Percentiles rank a stretch among this genome's conserved stretches.
These are phyloP conservation scores for Malus hybrid DNA, from an alignment of 331 rosid species.

Conservation along the genomic window DNA sequence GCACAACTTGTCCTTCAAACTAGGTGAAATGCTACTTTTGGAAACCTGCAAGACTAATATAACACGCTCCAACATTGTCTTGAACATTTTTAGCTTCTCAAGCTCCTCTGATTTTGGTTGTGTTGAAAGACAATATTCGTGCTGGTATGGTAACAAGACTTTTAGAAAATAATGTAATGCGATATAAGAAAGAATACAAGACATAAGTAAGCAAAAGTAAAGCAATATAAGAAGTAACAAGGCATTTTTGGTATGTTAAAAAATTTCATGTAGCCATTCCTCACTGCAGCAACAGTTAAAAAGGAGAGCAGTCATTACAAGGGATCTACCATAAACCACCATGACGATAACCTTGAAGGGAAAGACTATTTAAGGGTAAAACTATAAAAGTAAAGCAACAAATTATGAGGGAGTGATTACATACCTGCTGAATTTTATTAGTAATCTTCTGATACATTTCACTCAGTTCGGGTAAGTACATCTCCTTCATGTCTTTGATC, in stretches of 20 bases:
- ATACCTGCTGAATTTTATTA: conserved; percentile 58
- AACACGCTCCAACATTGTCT: conserved; percentile 44
- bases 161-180: too few species aligned
- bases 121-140: conserved; percentile 49
- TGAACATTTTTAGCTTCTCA: conserved; percentile 47
- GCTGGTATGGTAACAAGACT: conserved; percentile 25
- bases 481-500: conserved; percentile 69
- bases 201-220: conserved; percentile 2
- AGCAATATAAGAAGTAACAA: not conserved
- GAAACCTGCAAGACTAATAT: conserved; percentile 42
- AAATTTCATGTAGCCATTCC: not conserved
- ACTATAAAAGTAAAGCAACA: not conserved
- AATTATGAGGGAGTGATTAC: not conserved
- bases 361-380: not conserved
- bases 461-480: conserved; percentile 46
- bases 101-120: conserved; percentile 55
- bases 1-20: conserved; percentile 48
- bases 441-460: conserved; percentile 59
- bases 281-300: not conserved
- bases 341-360: not conserved
- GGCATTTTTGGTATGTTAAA: not conserved
- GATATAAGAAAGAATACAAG: conserved; percentile 2
- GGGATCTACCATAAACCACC: not conserved
- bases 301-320: not conserved
- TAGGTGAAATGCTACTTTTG: conserved; percentile 26